Evolutionary conservation across 106 monocot species (phyloP), one percentile per base, ranked within the genome.

Genomic region (Posidonia australis): DNA sequence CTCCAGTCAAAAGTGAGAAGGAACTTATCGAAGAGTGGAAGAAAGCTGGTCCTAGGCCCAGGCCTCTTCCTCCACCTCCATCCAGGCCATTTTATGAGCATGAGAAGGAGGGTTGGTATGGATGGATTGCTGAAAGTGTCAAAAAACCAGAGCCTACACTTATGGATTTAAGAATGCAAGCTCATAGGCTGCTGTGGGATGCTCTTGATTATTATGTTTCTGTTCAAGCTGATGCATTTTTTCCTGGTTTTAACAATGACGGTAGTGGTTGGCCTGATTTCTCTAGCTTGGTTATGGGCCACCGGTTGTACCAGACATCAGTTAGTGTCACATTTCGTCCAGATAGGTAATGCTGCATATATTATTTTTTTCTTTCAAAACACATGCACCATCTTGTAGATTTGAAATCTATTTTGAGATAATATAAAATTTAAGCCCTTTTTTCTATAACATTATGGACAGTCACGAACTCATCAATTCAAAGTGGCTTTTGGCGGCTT

Each of bases 101-200:
- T 64, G 93, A 93, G 77, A 89, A 89, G 60, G 79, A 83, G 77
- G 89, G 89, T 28, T 93, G 93, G 93, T 93, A 89, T 83, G 93
- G 86, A 21, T 93, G 89, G 93, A 72, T 89, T 54, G 72, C 75
- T 13, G 86, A 77, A 66, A 66, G 60, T 60, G 86, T 76, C 12
- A 79, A 10, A 57, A 86, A 89, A 57, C 89, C 93, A 22, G 82
- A 79, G 26, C 77, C 83, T 56, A 81, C 79, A 5, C 77, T 62
- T 28, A 42, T 67, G 58, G 79, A 86, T 76, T 28, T 86, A 65
- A 86, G 93, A 58, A 73, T 43, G 62, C 77, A 77, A 76, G 93
- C 93, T 36, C 93, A 89, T 70, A 78, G 79, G 68, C 64, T 93
- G 62, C 64, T 93, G 16, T 93, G 93, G 93, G 83, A 93, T 79